phyloP scores from a whole-genome alignment of 345 rosid species.

The Cardamine resedifolia region DNA sequence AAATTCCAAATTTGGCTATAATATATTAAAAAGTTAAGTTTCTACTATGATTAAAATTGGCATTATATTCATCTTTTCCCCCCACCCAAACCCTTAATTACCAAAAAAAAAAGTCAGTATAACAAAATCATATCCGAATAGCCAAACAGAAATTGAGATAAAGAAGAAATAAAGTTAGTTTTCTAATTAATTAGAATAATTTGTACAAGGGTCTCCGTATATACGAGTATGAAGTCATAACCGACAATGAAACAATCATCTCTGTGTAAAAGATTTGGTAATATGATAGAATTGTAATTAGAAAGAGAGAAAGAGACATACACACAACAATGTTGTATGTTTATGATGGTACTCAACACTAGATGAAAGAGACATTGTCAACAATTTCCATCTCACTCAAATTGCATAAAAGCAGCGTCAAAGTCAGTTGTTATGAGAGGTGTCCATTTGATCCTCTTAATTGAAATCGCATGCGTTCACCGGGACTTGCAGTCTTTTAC shows the following conservation, averaged over 20 bases:
- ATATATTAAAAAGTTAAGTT: conserved; percentile 1
- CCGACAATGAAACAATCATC: background rate
- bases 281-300: background rate
- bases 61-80: background rate
- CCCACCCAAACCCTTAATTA: background rate
- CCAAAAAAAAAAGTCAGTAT: background rate
- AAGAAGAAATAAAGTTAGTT: background rate
- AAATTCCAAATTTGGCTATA: background rate
- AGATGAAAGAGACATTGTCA: too few species aligned
- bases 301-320: background rate
- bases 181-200: background rate
- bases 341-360: too few species aligned
- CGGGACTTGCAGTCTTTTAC: too few species aligned
- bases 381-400: too few species aligned
- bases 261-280: background rate
- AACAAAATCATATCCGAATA: background rate
- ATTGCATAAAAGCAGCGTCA: too few species aligned
- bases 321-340: background rate
- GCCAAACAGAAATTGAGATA: background rate
- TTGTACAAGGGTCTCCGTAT: background rate
- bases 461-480: too few species aligned
- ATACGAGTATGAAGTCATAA: background rate
- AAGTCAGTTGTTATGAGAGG: too few species aligned
- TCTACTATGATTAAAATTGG: conserved; percentile 18
- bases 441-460: too few species aligned